phyloP scores from a whole-genome alignment of 2,329 filamentous ascomycete species.

The Colletotrichum aenigma region DNA sequence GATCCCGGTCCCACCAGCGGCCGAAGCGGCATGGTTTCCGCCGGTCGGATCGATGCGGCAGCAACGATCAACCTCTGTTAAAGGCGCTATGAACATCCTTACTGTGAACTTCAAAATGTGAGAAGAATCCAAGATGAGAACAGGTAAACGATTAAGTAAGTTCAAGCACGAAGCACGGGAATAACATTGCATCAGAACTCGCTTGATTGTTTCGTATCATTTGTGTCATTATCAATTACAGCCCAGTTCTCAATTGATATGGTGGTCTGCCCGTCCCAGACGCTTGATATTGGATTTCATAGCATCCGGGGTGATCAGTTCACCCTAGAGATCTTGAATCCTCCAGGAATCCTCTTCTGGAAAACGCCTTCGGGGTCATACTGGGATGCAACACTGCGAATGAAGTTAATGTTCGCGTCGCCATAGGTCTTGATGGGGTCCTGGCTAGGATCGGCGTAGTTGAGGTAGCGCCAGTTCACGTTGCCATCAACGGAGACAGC shows the following conservation, averaged over 20 bases:
- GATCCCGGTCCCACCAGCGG: neutral
- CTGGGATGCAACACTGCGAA: slow-evolving; percentile 28
- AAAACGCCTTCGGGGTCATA: slow-evolving; percentile 38
- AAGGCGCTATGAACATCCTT: neutral
- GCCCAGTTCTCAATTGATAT: neutral
- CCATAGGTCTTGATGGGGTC: slow-evolving; percentile 40
- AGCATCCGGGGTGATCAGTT: neutral
- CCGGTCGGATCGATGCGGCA: neutral
- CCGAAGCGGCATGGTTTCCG: neutral
- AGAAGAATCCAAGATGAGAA: too few species aligned
- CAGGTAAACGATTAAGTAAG: too few species aligned
- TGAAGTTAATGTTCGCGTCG: slow-evolving; percentile 31
- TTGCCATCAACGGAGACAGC: slow-evolving; percentile 4
- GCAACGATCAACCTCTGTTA: neutral
- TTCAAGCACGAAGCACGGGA: too few species aligned
- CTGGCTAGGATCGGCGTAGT: slow-evolving; percentile 43
- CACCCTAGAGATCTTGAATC: slow-evolving; percentile 20
- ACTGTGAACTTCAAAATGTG: neutral
- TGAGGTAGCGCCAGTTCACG: slow-evolving; percentile 48
- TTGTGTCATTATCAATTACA: neutral
- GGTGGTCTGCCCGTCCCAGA: neutral
- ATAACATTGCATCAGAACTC: neutral
- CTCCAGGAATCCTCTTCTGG: slow-evolving; percentile 27
- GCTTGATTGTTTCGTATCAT: neutral
- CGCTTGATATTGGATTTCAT: accelerated